A percentile compares a stretch with the other conserved stretches of the same genome.
phyloP scores from a whole-genome alignment of 108 stramenopile species.

The Thalassiosira profunda region DNA sequence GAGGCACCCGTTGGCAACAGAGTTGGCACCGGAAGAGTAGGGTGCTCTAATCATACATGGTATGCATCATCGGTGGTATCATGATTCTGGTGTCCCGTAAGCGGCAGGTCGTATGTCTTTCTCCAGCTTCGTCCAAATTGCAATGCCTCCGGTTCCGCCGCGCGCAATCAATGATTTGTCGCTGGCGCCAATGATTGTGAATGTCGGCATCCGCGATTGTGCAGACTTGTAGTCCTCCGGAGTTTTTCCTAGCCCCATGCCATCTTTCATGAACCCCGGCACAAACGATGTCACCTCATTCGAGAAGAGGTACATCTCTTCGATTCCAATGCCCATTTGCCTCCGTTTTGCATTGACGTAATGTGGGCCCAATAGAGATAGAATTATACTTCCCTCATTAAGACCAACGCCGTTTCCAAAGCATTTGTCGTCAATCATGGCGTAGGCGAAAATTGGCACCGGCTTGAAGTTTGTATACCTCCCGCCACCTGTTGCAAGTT shows the following conservation, averaged over 20 bases:
- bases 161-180: constrained; percentile 67
- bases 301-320: constrained; percentile 57
- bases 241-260: constrained; percentile 58
- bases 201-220: constrained; percentile 55
- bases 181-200: constrained; percentile 68
- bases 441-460: constrained; percentile 73
- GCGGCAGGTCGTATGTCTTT: constrained; percentile 70
- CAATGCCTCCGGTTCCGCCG: constrained; percentile 68
- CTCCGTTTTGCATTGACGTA: constrained; percentile 49
- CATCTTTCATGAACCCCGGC: constrained; percentile 50
- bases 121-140: constrained; percentile 68
- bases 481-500: constrained; percentile 64
- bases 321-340: constrained; percentile 65
- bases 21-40: constrained; percentile 12
- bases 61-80: too few relatives aligned
- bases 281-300: constrained; percentile 44
- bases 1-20: constrained; percentile 19
- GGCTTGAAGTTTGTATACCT: constrained; percentile 54
- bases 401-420: constrained; percentile 73
- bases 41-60: too few relatives aligned
- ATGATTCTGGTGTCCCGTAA: constrained; percentile 42
- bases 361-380: constrained; percentile 64
- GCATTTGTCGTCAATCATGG: constrained; percentile 59
- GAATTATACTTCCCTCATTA: constrained; percentile 44
- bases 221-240: constrained; percentile 40